A percentile compares a stretch with the other conserved stretches of the same genome.
Evolutionary conservation across 345 rosid genomes (phyloP).

Genomic region (Arabis hirsuta): DNA sequence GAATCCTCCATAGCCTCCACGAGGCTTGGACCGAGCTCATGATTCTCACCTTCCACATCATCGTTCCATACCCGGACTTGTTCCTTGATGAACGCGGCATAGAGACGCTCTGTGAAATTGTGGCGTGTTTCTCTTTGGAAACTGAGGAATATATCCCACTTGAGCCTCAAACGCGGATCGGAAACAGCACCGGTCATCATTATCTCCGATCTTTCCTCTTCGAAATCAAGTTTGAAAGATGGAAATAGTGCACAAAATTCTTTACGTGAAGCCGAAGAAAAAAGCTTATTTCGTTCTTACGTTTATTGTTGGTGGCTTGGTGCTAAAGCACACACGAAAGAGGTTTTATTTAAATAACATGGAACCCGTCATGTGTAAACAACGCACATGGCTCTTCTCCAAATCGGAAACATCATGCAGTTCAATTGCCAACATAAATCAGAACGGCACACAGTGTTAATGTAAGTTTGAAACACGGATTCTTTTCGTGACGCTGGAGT

Average conservation of each 20-base stretch:
- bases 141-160: constrained; percentile 64
- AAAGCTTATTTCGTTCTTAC: too few relatives aligned
- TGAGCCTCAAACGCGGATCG: constrained; percentile 42
- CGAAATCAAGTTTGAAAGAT: constrained; percentile 12
- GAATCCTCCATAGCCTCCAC: constrained; percentile 61
- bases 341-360: too few relatives aligned
- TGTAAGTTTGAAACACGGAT: neutral
- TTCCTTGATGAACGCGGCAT: constrained; percentile 27
- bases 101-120: constrained; percentile 43
- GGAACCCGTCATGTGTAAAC: neutral
- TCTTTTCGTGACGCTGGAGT: constrained; percentile 11
- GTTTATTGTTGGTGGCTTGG: too few relatives aligned
- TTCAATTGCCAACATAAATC: neutral
- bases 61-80: constrained; percentile 46
- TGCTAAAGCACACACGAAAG: too few relatives aligned
- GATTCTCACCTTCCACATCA: constrained; percentile 37
- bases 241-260: constrained; percentile 19
- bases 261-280: too few relatives aligned
- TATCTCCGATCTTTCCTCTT: constrained; percentile 31
- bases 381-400: neutral
- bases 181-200: constrained; percentile 7
- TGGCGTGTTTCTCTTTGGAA: constrained; percentile 53
- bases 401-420: neutral
- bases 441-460: neutral
- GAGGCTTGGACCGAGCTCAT: constrained; percentile 44